phyloP scores from a whole-genome alignment of 345 rosid genomes.

The Ceriops decandra region DNA sequence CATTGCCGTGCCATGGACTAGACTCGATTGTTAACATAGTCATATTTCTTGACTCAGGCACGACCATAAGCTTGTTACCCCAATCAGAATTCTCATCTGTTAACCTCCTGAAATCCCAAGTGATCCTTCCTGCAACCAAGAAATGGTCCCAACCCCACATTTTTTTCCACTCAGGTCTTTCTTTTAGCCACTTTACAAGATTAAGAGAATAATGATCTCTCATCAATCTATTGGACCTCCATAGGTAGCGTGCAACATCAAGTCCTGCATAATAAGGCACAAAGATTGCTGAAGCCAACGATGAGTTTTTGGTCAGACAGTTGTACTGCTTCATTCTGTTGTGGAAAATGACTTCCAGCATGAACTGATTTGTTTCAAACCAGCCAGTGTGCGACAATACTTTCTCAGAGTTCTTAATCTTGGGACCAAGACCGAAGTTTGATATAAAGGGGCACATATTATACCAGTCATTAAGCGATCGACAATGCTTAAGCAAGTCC shows the following conservation, averaged over 20 bases:
- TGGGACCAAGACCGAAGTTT: conserved; percentile 58
- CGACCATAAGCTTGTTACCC: conserved; percentile 70
- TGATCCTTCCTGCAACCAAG: conserved; percentile 74
- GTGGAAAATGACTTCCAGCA: conserved; percentile 73
- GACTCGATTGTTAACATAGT: conserved; percentile 66
- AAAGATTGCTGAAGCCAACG: conserved; percentile 62
- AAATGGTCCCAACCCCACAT: conserved; percentile 76
- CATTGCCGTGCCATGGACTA: conserved; percentile 68
- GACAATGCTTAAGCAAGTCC: conserved; percentile 61
- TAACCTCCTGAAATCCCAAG: conserved; percentile 81
- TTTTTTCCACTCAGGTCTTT: conserved; percentile 62
- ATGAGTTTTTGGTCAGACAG: conserved; percentile 64
- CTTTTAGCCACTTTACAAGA: conserved; percentile 56
- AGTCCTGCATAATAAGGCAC: conserved; percentile 76
- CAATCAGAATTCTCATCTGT: conserved; percentile 44
- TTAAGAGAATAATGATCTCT: conserved; percentile 54
- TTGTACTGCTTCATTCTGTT: conserved; percentile 73
- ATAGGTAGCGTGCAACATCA: conserved; percentile 63
- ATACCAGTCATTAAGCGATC: conserved; percentile 49
- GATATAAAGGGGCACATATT: conserved; percentile 58
- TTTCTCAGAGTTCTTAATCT: conserved; percentile 33
- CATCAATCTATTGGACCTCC: conserved; percentile 44
- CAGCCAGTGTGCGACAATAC: conserved; percentile 47
- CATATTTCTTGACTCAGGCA: conserved; percentile 70
- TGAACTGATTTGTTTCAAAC: conserved; percentile 72